Evolutionary conservation across 257 asterid species (phyloP).

Genomic region (Nicotiana paniculata): DNA sequence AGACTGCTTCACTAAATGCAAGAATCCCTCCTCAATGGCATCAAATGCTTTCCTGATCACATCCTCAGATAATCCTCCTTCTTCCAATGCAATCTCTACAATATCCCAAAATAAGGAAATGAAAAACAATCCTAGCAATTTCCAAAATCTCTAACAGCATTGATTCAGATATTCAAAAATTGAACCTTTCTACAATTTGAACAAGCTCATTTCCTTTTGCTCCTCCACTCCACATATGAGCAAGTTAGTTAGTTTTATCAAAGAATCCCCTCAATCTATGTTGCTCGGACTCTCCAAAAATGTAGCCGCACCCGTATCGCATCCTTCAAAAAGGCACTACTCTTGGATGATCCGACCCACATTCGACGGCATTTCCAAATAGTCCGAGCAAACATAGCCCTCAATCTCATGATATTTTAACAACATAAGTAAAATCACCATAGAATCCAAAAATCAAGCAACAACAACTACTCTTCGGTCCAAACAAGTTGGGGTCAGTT

Average conservation of each 20-base stretch:
- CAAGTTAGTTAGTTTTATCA: background rate
- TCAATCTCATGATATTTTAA: background rate
- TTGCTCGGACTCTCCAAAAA: too few species aligned
- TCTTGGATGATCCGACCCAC: too few species aligned
- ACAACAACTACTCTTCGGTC: too few species aligned
- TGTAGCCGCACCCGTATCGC: too few species aligned
- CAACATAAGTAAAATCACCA: background rate
- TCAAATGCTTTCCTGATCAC: constrained; percentile 32
- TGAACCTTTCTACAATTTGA: background rate
- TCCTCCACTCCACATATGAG: background rate
- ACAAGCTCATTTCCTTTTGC: background rate
- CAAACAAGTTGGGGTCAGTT: too few species aligned
- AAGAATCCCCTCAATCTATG: background rate
- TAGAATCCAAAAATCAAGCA: background rate
- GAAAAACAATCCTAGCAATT: background rate
- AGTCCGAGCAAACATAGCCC: too few species aligned
- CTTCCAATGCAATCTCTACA: constrained; percentile 26
- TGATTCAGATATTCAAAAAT: background rate
- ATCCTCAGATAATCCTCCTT: constrained; percentile 36
- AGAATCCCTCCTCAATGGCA: constrained; percentile 33
- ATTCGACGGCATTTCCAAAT: too few species aligned
- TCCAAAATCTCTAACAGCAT: background rate
- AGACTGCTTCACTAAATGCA: constrained; percentile 25
- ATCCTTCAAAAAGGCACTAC: too few species aligned
- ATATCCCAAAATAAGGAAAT: background rate